Base-by-base conservation (phyloP, 1,139 yeast species). In the Hyphopichia burtonii region DNA sequence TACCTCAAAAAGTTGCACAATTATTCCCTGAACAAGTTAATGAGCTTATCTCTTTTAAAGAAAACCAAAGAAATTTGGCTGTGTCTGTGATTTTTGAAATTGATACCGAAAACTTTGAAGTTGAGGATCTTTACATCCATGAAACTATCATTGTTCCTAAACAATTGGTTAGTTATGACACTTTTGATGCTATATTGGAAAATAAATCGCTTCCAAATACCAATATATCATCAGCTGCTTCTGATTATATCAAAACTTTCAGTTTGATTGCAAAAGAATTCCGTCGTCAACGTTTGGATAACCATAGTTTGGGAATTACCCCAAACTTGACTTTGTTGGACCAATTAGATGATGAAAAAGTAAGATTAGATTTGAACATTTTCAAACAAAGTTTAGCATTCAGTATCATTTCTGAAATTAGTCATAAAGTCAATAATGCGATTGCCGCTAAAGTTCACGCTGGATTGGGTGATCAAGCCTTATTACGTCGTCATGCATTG, bases 331-430 rank as follows among this genome's bases (percentile, higher is more conserved):
- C 93, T 0, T 69, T 91, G 40, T 71, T 90, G 53, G 89, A 86
- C 56, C 89, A 83, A 55, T 68, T 89, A 49, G 97, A 91, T 61
- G 96, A 90, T 55, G 97, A 90, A 55, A 81, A 79, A 50, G 88
- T 84, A 9, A 73, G 83, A 44, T 74, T 86, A 46, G 75, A 81
- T 53, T 71, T 88, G 61, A 88, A 90, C 58, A 78, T 91, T 19
- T 87, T 86, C 63, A 83, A 84, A 41, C 77, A 80, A 39, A 73
- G 78, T 39, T 63, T 71, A 27, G 82, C 89, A 1, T 72, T 73
- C 41, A 76, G 78, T 44, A 72, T 89, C 39, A 68, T 90, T 37
- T 78, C 82, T 41, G 98, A 93, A 63, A 75, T 93, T 36, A 78
- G 84, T 49, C 83, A 85, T 55, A 88, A 85, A 59, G 95, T 86